phyloP scores from a whole-genome alignment of 148 eudicot genomes.

The Camellia japonica region DNA sequence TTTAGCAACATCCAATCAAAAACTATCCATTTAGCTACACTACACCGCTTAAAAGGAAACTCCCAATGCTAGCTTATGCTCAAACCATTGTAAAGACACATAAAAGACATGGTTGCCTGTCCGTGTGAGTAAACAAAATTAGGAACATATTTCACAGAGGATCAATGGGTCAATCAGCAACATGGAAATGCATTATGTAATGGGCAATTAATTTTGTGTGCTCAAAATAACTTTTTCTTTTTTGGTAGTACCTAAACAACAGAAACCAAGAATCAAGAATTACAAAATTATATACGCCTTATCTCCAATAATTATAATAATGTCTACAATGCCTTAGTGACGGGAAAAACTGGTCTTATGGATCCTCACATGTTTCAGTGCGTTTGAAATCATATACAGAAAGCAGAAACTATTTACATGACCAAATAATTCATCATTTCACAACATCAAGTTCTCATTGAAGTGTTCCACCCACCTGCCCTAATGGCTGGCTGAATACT shows the following conservation, averaged over 20 bases:
- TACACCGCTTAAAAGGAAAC: not conserved
- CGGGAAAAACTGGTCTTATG: too few relatives aligned
- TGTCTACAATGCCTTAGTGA: not conserved
- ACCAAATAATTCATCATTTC: not conserved
- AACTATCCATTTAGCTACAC: not conserved
- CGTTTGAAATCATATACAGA: not conserved
- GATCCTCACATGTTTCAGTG: too few relatives aligned
- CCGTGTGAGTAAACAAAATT: not conserved
- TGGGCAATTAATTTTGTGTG: not conserved
- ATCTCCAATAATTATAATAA: not conserved
- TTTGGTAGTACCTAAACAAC: not conserved
- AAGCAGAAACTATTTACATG: not conserved
- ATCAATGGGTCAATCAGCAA: not conserved
- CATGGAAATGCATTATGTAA: not conserved
- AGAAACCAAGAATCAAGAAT: not conserved
- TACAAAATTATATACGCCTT: not conserved
- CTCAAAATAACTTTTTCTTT: too few relatives aligned
- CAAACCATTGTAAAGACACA: not conserved
- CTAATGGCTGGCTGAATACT: conserved; percentile 87
- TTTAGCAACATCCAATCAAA: not conserved
- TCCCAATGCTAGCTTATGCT: not conserved
- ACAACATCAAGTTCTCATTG: not conserved
- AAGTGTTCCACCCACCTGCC: conserved; percentile 51
- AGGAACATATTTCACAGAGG: not conserved
- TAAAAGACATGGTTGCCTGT: not conserved